Evolutionary conservation across 192 early-diverging fungal genomes (phyloP), one percentile per base, ranked within the genome.

Genomic region (Coemansia umbellata): DNA sequence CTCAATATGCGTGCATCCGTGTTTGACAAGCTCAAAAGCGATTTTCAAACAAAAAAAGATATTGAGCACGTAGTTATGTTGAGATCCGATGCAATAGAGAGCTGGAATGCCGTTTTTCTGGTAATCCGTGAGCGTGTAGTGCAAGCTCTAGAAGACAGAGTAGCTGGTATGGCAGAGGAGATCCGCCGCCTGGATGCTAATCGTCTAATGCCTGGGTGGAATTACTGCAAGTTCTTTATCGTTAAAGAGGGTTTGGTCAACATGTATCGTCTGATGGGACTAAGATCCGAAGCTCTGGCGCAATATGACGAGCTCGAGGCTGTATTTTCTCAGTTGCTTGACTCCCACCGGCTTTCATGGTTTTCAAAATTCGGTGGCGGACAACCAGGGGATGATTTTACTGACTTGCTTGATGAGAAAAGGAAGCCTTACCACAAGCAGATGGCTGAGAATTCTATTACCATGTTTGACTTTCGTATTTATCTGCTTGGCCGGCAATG

Each of bases 271-370:
- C 82, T 89, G 41, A 84, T 97, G 84, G 89, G 82, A 37, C 64
- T 97, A 30, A 74, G 81, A 32, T 92, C 92, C 39, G 96, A 95
- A 41, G 91, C 96, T 5, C 67, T 98, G 39, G 63, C 90, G 24
- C 90, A 95, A 55, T 99, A 98, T 56, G 97, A 99, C 65, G 97
- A 99, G 69, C 78, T 99, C 24, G 95, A 99, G 54, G 94, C 93
- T 0, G 88, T 87, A 3, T 98, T 93, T 63, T 89, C 89, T 48
- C 94, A 99, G 69, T 86, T 94, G 17, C 72, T 97, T 17, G 77
- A 79, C 55, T 89, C 85, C 67, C 93, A 84, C 64, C 89, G 74
- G 43, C 74, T 84, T n/a, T 86, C 94, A 31, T 99, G 94, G 94
- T 98, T 98, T 71, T 81, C 87, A 13, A 82, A 79, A 60, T 95